These are phyloP conservation scores for Fusarium phyllophilum DNA, from an alignment of 2,329 filamentous ascomycete genomes.

Conservation along the genomic window DNA sequence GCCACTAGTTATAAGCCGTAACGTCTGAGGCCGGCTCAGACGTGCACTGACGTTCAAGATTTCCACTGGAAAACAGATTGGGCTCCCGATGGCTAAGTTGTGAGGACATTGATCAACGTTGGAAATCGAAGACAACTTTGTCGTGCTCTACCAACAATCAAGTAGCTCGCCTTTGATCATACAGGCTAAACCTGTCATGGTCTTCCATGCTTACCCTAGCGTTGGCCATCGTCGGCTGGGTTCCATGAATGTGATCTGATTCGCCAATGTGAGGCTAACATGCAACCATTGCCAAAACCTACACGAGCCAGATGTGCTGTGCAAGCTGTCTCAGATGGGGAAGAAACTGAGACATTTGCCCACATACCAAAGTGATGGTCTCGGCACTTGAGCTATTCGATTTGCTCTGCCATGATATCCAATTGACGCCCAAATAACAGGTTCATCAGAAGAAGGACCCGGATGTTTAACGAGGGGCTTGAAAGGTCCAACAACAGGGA, in stretches of 20 bases:
- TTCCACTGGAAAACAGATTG: background rate
- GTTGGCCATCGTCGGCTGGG: slow-evolving; percentile 17
- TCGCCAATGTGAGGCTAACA: slow-evolving; percentile 21
- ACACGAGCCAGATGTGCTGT: slow-evolving; percentile 6
- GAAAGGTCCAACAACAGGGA: background rate
- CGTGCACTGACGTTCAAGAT: background rate
- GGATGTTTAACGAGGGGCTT: background rate
- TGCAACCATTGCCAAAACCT: slow-evolving; percentile 14
- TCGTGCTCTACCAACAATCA: background rate
- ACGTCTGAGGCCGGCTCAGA: background rate
- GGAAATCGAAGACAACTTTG: slow-evolving; percentile 2
- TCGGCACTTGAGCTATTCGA: background rate
- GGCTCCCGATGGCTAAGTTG: background rate
- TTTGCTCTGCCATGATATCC: background rate
- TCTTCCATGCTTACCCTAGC: slow-evolving; percentile 35
- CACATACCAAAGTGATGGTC: slow-evolving; percentile 2
- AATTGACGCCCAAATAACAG: background rate
- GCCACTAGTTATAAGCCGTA: slow-evolving; percentile 7
- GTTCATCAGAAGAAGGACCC: background rate
- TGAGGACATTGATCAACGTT: background rate
- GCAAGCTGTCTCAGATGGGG: background rate
- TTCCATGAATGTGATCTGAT: slow-evolving; percentile 12
- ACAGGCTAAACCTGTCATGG: slow-evolving; percentile 33
- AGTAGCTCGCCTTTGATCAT: slow-evolving; percentile 9
- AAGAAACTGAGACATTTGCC: background rate